phyloP scores from a whole-genome alignment of 2,329 filamentous ascomycete genomes.

The Aureobasidium sp. region DNA sequence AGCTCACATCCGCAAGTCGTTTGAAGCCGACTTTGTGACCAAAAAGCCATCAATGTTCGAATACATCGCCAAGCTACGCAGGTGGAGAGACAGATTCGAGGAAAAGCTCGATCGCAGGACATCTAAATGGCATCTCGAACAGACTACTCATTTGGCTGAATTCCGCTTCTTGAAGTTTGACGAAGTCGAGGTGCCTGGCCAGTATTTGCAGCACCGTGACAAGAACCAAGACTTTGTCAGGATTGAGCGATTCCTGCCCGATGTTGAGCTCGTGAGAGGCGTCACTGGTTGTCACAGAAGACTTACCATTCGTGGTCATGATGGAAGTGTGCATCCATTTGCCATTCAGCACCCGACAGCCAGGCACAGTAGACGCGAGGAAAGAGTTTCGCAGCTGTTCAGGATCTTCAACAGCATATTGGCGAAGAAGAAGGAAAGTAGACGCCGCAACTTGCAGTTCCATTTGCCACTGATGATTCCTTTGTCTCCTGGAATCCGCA shows the following conservation, averaged over 20 bases:
- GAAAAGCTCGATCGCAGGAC: constrained; percentile 87
- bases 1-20: constrained; percentile 88
- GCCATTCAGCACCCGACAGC: constrained; percentile 94
- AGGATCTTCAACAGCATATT: constrained; percentile 93
- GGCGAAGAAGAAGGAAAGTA: constrained; percentile 86
- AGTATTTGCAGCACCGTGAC: constrained; percentile 95
- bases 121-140: constrained; percentile 68
- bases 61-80: constrained; percentile 93
- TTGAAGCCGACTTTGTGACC: constrained; percentile 93
- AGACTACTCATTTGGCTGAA: constrained; percentile 84
- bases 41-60: constrained; percentile 97
- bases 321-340: constrained; percentile 94
- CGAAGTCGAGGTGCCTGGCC: constrained; percentile 93
- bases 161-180: constrained; percentile 98
- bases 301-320: constrained; percentile 92
- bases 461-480: constrained; percentile 94
- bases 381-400: constrained; percentile 93
- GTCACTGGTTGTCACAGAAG: constrained; percentile 88
- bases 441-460: constrained; percentile 90
- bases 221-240: constrained; percentile 98
- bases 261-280: constrained; percentile 85
- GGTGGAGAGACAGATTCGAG: constrained; percentile 96
- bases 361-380: constrained; percentile 85
- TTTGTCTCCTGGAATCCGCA: constrained; percentile 84
- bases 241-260: constrained; percentile 92